A percentile compares a stretch with the other conserved stretches of the same genome.
These are phyloP conservation scores for Marasmius sp. DNA, from an alignment of 1,284 basidiomycete genomes.

Conservation along the genomic window DNA sequence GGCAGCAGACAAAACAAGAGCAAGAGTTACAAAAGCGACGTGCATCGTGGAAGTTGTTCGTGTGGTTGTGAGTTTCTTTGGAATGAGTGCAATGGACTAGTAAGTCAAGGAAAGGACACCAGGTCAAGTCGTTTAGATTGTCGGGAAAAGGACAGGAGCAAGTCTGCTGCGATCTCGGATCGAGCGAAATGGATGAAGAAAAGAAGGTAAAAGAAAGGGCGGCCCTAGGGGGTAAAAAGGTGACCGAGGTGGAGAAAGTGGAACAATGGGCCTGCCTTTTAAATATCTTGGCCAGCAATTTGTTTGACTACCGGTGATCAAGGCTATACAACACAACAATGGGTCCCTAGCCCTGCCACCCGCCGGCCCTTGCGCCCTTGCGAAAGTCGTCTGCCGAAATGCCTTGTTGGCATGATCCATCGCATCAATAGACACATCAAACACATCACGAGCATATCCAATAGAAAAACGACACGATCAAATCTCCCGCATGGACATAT, in stretches of 20 bases:
- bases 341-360: too few species aligned
- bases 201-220: slow-evolving; percentile 15
- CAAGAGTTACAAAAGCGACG: slow-evolving; percentile 32
- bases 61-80: background rate
- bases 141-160: background rate
- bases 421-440: too few species aligned
- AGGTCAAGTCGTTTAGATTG: slow-evolving; percentile 24
- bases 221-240: slow-evolving; percentile 3
- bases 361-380: too few species aligned
- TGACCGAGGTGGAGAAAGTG: slow-evolving; percentile 1
- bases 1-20: slow-evolving; percentile 37
- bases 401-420: too few species aligned
- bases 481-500: too few species aligned
- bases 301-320: too few species aligned
- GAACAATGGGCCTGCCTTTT: background rate
- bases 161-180: slow-evolving; percentile 27
- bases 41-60: slow-evolving; percentile 24
- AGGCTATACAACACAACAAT: too few species aligned
- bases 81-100: slow-evolving; percentile 18
- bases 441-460: too few species aligned
- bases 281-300: background rate
- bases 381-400: too few species aligned
- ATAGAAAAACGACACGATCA: too few species aligned
- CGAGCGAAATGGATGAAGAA: slow-evolving; percentile 21
- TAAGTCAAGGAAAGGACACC: slow-evolving; percentile 29